These are phyloP conservation scores for Ophiostoma perfectum DNA, from an alignment of 2,329 filamentous ascomycete genomes.

Conservation along the genomic window DNA sequence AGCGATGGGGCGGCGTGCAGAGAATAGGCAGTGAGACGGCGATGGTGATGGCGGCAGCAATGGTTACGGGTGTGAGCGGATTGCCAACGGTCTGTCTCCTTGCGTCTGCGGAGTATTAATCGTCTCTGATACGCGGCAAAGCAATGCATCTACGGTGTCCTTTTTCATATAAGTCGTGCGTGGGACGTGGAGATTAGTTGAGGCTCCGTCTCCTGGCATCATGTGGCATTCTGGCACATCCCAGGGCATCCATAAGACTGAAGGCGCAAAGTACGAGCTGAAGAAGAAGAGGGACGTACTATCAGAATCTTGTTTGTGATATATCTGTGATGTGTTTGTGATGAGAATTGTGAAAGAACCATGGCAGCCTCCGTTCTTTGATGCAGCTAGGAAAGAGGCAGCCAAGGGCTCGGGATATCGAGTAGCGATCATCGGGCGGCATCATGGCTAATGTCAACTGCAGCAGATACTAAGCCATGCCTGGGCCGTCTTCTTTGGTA, in stretches of 20 bases:
- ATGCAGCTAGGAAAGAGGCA: neutral
- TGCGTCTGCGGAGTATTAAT: neutral
- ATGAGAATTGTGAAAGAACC: neutral
- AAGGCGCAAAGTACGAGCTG: neutral
- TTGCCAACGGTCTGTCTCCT: neutral
- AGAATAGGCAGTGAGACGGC: too few species aligned
- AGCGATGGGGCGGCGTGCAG: too few species aligned
- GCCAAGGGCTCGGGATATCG: too few species aligned
- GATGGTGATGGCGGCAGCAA: neutral
- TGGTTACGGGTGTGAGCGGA: neutral
- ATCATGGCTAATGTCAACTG: too few species aligned
- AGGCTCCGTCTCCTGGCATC: neutral
- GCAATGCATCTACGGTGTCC: neutral
- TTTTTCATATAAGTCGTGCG: neutral
- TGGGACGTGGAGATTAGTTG: neutral
- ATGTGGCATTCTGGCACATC: too few species aligned
- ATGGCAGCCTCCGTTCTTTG: neutral
- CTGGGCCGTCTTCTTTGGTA: too few species aligned
- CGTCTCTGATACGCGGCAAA: neutral
- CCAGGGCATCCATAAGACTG: neutral
- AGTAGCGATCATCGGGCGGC: too few species aligned
- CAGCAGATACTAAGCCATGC: too few species aligned
- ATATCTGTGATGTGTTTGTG: conserved; percentile 2
- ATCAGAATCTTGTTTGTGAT: neutral
- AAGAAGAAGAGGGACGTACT: neutral